Base-by-base conservation (phyloP, 2,329 filamentous ascomycete species). In the Bisporella sp. region DNA sequence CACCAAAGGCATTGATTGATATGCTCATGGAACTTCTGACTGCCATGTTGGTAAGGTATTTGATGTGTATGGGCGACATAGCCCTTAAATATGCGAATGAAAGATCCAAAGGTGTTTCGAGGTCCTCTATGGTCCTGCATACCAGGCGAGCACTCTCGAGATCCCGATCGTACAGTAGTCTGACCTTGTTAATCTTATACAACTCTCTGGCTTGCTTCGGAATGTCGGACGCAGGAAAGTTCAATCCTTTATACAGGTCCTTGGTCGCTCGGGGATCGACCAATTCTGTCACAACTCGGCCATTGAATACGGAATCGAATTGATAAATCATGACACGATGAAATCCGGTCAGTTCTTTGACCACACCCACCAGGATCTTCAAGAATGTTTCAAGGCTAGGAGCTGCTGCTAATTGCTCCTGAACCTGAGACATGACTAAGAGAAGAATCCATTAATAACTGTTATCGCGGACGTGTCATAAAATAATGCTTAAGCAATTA, bases 21-120 rank as follows among this genome's bases (percentile, higher is more conserved):
- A 96, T 90, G 0, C 89, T 95, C 89, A 96, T 96, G 56, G 89
- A 95, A 0, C 89, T 89, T n/a, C 89, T 82, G 0, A 95, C 89
- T 6, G 84, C 85, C 90, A 96, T 96, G 63, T 96, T 90, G 5
- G 72, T 77, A 3, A 96, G 73, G 59, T 95, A 96, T 62, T 95
- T 95, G 49, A 95, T 68, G 62, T 93, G 89, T 41, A 95, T 91
- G 0, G 90, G 89, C 1, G 89, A 95, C 81, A 95, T 95, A 55
- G 91, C 89, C 48, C 90, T 81, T 1, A 95, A 76, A 62, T 95
- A 86, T 1, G 87, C 93, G 66, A 52, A 61, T 33, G 62, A 60
- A 11, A 96, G 82, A 64, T 96, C 89, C 4, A 96, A 68, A 0
- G 90, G 89, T 0, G 67, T 73, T 45, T 89, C 83, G 6, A 93